Evolutionary conservation across 2,329 filamentous ascomycete genomes (phyloP).

Genomic region (Periconia sp.): DNA sequence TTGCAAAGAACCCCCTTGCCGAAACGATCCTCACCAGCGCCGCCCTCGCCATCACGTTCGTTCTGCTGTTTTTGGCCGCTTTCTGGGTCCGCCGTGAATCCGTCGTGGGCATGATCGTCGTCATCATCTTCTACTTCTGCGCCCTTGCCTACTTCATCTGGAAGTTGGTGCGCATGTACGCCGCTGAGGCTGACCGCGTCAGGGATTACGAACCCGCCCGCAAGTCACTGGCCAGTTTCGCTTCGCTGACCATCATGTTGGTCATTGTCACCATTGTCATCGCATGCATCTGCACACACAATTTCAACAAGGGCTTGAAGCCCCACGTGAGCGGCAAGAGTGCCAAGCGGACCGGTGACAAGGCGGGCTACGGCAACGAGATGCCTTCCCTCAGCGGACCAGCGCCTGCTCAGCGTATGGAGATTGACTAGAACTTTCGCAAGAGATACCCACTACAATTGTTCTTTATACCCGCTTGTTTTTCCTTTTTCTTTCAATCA

Average conservation of each 20-base stretch:
- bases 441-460: background rate
- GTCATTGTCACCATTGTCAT: slow-evolving; percentile 88
- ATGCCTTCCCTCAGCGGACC: slow-evolving; percentile 53
- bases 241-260: slow-evolving; percentile 85
- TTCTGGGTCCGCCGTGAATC: slow-evolving; percentile 85
- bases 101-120: slow-evolving; percentile 71
- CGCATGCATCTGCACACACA: slow-evolving; percentile 82
- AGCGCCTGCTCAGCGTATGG: slow-evolving; percentile 47
- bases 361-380: slow-evolving; percentile 52
- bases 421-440: slow-evolving; percentile 36
- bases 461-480: background rate
- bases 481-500: slow-evolving; percentile 1
- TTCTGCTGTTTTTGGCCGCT: slow-evolving; percentile 82
- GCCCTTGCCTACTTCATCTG: slow-evolving; percentile 95
- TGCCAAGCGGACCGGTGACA: slow-evolving; percentile 47
- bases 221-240: slow-evolving; percentile 88
- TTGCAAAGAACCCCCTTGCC: slow-evolving; percentile 65
- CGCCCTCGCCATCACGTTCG: slow-evolving; percentile 87
- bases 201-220: slow-evolving; percentile 74
- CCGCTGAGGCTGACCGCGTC: slow-evolving; percentile 50
- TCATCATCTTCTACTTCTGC: slow-evolving; percentile 84
- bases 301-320: slow-evolving; percentile 89
- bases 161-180: slow-evolving; percentile 96
- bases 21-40: slow-evolving; percentile 87
- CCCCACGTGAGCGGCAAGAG: slow-evolving; percentile 72